Evolutionary conservation across 306 rosid genomes (phyloP).

Genomic region (Dalbergia oliveri): DNA sequence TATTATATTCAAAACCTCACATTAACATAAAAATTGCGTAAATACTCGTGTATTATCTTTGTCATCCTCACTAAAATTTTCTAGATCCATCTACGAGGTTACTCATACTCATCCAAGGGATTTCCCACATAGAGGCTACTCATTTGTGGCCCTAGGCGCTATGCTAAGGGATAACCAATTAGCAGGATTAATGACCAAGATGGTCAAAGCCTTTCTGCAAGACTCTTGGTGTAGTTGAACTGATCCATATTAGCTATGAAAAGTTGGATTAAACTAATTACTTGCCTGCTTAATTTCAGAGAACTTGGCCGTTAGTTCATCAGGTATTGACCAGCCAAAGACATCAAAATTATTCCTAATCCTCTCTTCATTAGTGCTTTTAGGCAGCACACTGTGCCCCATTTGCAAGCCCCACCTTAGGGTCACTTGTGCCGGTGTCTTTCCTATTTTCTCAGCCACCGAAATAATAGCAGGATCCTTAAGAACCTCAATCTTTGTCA

Average conservation of each 20-base stretch:
- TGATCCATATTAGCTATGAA: conserved; percentile 17
- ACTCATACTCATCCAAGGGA: too few relatives aligned
- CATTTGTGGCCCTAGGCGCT: too few relatives aligned
- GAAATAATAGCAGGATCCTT: conserved; percentile 49
- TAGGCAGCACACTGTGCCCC: conserved; percentile 83
- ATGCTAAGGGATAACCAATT: too few relatives aligned
- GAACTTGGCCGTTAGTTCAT: conserved; percentile 51
- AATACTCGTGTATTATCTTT: too few relatives aligned
- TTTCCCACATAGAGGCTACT: too few relatives aligned
- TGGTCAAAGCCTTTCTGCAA: too few relatives aligned
- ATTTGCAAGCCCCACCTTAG: conserved; percentile 79
- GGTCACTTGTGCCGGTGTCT: conserved; percentile 77
- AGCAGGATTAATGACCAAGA: too few relatives aligned
- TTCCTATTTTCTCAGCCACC: conserved; percentile 67
- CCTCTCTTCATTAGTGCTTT: conserved; percentile 65
- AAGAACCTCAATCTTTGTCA: conserved; percentile 51
- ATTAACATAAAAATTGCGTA: too few relatives aligned
- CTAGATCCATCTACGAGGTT: too few relatives aligned
- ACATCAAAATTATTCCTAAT: conserved; percentile 62
- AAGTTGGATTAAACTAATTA: background rate
- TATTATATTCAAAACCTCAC: too few relatives aligned
- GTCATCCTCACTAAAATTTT: too few relatives aligned
- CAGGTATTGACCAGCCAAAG: conserved; percentile 70
- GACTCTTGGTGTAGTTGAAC: too few relatives aligned
- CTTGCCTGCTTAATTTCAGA: conserved; percentile 71